Base-by-base conservation (phyloP, 164 flowering plant species). In the Brasenia schreberi region DNA sequence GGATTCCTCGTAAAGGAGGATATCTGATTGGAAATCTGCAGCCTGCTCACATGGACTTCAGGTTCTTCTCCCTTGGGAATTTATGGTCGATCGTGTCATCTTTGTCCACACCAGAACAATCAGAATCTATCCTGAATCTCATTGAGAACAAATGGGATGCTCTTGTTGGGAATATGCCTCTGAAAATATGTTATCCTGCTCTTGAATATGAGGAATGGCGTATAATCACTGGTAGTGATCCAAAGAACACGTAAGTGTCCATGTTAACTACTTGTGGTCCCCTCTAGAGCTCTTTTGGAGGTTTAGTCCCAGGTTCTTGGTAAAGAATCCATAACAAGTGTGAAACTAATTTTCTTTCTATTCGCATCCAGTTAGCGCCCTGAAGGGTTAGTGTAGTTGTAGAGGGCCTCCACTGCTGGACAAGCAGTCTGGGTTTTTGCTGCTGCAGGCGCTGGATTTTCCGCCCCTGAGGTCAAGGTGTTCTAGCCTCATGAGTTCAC, bases 21-120 rank as follows among this genome's bases (percentile, higher is more conserved):
- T 91, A 87, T 78, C 74, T 91, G 61, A 81, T 89, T 43, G 97
- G 97, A 64, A 91, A 91, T 76, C 80, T 91, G 18, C 96, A 91
- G 74, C 97, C 97, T 1, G 97, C 88, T 67, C 96, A 89, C 72
- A 89, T 91, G 97, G 96, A 92, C 70, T 92, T 92, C 69, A 84
- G 97, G 82, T 89, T 87, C 73, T 92, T 92, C 77, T 85, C 89
- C 2, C 95, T 87, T 44, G 96, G 98, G 65, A 88, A 88, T 69
- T 81, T 88, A 60, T 92, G 96, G 97, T 71, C 97, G 18, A 78
- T 92, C 44, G 72, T 92, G 64, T 89, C 98, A 62, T 90, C 96
- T 43, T 69, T 92, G 80, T 81, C 95, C 59, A 87, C 93, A 61
- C 84, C 85, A 39, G 79, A 75, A 68, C 98, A 92, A 71, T 84